Percentiles rank a stretch among this genome's conserved stretches.
phyloP scores from a whole-genome alignment of 805 yeast species.

The Kazachstania kunashirensis region DNA sequence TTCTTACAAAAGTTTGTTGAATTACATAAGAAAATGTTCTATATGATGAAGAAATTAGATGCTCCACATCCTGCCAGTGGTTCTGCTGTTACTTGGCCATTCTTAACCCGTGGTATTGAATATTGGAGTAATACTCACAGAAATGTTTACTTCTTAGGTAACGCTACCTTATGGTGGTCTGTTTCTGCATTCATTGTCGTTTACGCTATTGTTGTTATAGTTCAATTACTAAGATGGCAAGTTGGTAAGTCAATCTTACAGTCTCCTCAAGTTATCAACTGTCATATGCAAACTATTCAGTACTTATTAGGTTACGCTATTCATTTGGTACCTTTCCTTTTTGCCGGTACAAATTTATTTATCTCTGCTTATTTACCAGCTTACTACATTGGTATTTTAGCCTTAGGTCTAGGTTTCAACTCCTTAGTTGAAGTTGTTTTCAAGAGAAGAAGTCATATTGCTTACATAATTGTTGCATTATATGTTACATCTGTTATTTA shows the following conservation, averaged over 20 bases:
- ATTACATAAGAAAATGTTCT: conserved; percentile 66
- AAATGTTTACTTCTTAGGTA: conserved; percentile 66
- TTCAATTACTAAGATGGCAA: conserved; percentile 55
- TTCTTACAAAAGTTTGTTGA: conserved; percentile 56
- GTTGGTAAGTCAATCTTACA: conserved; percentile 41
- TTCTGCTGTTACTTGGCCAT: conserved; percentile 65
- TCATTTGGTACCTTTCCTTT: conserved; percentile 64
- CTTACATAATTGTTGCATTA: conserved; percentile 37
- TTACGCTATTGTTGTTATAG: conserved; percentile 37
- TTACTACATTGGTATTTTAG: conserved; percentile 74
- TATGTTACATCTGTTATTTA: conserved; percentile 43
- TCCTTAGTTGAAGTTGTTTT: conserved; percentile 36
- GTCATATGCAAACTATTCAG: conserved; percentile 51
- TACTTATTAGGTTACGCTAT: conserved; percentile 64
- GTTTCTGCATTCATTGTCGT: conserved; percentile 42
- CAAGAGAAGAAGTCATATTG: conserved; percentile 34
- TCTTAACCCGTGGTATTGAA: conserved; percentile 65
- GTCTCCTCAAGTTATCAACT: conserved; percentile 48
- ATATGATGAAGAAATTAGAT: conserved; percentile 55
- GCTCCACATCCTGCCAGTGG: conserved; percentile 64
- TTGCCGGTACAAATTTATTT: conserved; percentile 88
- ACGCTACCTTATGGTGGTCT: conserved; percentile 72
- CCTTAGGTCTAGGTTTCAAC: conserved; percentile 57
- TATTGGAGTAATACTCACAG: conserved; percentile 50
- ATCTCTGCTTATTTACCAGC: conserved; percentile 91